Percentiles rank a stretch among this genome's conserved stretches.
Evolutionary conservation across 495 filamentous ascomycete genomes (phyloP).

Genomic region (Wilcoxina mikolae): DNA sequence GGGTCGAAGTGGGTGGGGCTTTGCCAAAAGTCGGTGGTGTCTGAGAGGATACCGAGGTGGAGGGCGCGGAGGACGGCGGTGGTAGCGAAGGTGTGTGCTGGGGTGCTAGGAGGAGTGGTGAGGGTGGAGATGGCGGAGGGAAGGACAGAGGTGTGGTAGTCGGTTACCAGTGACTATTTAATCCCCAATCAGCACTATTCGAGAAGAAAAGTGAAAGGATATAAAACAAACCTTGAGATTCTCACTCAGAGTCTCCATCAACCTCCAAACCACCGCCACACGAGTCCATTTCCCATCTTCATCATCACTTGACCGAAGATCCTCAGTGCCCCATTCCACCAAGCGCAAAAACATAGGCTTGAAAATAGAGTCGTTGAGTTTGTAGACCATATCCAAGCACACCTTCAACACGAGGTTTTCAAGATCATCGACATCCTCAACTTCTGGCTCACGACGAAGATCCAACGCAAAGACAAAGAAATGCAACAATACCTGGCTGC

Average conservation of each 20-base stretch:
- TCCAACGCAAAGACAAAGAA: slow-evolving; percentile 62
- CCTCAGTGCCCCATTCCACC: slow-evolving; percentile 56
- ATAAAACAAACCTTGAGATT: slow-evolving; percentile 49
- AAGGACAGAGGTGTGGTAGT: slow-evolving; percentile 72
- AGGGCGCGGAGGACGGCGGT: slow-evolving; percentile 49
- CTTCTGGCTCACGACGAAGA: slow-evolving; percentile 42
- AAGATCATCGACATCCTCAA: slow-evolving; percentile 41
- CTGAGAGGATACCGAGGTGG: slow-evolving; percentile 59
- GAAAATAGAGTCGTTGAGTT: slow-evolving; percentile 91
- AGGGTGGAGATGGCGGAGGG: slow-evolving; percentile 57
- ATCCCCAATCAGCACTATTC: background rate
- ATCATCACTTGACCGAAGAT: background rate
- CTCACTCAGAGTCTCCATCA: slow-evolving; percentile 62
- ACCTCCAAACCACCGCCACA: slow-evolving; percentile 46
- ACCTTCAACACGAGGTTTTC: slow-evolving; percentile 50
- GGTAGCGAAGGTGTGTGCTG: slow-evolving; percentile 15
- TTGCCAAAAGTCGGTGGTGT: slow-evolving; percentile 73
- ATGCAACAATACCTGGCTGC: slow-evolving; percentile 40
- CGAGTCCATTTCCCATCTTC: slow-evolving; percentile 33
- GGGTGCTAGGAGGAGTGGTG: slow-evolving; percentile 21
- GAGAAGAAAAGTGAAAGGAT: background rate
- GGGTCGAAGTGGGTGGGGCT: slow-evolving; percentile 65
- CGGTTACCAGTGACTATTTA: slow-evolving; percentile 66
- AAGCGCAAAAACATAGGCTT: slow-evolving; percentile 76
- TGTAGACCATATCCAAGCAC: slow-evolving; percentile 79